Base-by-base conservation (phyloP, 805 yeast species). In the Suhomyces sp. region DNA sequence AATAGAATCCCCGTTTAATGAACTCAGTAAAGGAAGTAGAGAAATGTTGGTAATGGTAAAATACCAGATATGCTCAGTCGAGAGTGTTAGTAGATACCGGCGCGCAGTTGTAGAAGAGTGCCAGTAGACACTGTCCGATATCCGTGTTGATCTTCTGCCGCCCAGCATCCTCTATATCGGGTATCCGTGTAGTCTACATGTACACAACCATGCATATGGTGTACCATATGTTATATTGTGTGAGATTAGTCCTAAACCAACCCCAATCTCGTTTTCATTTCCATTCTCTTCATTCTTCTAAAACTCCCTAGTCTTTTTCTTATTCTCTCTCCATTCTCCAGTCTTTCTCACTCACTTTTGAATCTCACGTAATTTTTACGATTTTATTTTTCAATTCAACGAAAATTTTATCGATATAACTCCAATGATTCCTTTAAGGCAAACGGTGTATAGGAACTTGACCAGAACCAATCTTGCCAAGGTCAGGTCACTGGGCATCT, bases 381-480 rank as follows among this genome's bases (percentile, higher is more conserved):
- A 29, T 5, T 29, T 29, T 5, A 44, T 10, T 38, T 38, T 38
- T 38, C 42, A 38, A 6, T 17, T 7, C 17, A 36, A 36, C 33
- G 17, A 38, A 38, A 38, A 38, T 17, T 38, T 38, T 38, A 19
- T 12, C 45, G 24, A 2, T 7, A 7, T 1, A 42, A 17, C 42
- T 38, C 24, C 51, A 46, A 63, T 64, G 68, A 52, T 62, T 36
- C 64, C 61, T 10, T 54, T 61, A 31, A 62, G 64, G 56, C 53
- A 50, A 35, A 47, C 47, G 22, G 49, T 54, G 42, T 53, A 46
- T 50, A 50, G 56, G 45, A 53, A 53, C 54, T 51, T 55, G 44
- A 47, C 56, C 19, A 48, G 54, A 48, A 49, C 46, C 8, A 52
- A 49, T 33, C 44, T 52, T 24, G 52, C 48, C 42, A 50, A 49